These are phyloP conservation scores for Auricularia cornea DNA, from an alignment of 768 basidiomycete species.

Conservation along the genomic window DNA sequence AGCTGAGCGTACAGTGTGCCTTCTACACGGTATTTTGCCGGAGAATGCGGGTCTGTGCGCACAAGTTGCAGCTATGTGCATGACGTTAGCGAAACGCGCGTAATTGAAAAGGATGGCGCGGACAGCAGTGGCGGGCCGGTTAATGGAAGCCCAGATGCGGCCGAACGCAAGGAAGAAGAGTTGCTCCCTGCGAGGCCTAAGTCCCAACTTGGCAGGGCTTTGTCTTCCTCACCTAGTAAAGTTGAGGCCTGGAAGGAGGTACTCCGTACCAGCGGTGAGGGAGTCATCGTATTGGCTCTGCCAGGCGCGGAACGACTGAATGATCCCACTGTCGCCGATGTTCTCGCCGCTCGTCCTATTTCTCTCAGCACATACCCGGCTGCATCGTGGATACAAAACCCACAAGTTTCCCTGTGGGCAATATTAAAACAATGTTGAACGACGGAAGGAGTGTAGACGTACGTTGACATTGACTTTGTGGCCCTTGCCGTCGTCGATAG, in stretches of 20 bases:
- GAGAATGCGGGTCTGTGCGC: slow-evolving; percentile 85
- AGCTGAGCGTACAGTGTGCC: slow-evolving; percentile 53
- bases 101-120: slow-evolving; percentile 16
- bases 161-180: slow-evolving; percentile 90
- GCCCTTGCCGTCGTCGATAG: slow-evolving; percentile 78
- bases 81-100: background rate
- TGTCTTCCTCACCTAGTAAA: slow-evolving; percentile 49
- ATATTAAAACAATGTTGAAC: slow-evolving; percentile 1
- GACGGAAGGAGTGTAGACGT: slow-evolving; percentile 31
- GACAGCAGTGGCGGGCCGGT: slow-evolving; percentile 70
- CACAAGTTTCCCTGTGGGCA: slow-evolving; percentile 64
- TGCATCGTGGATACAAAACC: slow-evolving; percentile 17
- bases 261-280: slow-evolving; percentile 50
- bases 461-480: slow-evolving; percentile 71
- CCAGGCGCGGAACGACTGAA: slow-evolving; percentile 91
- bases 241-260: slow-evolving; percentile 71
- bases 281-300: slow-evolving; percentile 62
- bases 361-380: too few species aligned
- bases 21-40: slow-evolving; percentile 67
- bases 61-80: slow-evolving; percentile 56
- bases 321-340: slow-evolving; percentile 77
- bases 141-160: slow-evolving; percentile 77
- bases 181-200: slow-evolving; percentile 54
- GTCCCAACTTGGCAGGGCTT: background rate
- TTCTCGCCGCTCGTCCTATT: slow-evolving; percentile 77